Percentiles rank a stretch among this genome's conserved stretches.
These are phyloP conservation scores for Trypanosoma caninum DNA, from an alignment of 208 protist genomes.

Conservation along the genomic window DNA sequence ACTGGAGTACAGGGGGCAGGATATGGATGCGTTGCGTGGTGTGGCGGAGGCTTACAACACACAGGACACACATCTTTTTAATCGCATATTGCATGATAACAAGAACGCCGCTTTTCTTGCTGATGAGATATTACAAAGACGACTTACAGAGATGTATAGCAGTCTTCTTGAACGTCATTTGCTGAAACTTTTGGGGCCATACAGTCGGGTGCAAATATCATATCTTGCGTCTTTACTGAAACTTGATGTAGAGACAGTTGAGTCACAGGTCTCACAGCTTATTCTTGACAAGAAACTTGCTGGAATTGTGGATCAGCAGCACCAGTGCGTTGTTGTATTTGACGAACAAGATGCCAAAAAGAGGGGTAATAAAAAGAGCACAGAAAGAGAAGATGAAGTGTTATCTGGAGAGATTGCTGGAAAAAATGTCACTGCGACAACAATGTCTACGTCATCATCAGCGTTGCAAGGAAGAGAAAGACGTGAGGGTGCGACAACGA, in stretches of 20 bases:
- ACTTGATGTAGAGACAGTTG: conserved; percentile 72
- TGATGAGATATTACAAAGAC: conserved; percentile 90
- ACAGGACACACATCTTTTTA: conserved; percentile 94
- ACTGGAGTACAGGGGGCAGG: conserved; percentile 89
- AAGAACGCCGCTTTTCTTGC: conserved; percentile 52
- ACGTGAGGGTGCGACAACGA: conserved; percentile 27
- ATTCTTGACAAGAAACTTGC: conserved; percentile 98
- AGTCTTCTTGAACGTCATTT: conserved; percentile 96
- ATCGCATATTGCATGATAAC: conserved; percentile 60
- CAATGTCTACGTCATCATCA: conserved; percentile 20
- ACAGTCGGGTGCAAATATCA: conserved; percentile 94
- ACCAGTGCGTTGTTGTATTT: conserved; percentile 92
- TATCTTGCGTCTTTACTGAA: conserved; percentile 93
- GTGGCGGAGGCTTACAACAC: conserved; percentile 94
- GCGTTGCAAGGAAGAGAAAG: no score
- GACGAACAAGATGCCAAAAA: conserved; percentile 56
- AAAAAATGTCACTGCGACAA: neutral
- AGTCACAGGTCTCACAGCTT: conserved; percentile 95
- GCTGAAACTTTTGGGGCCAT: conserved; percentile 95
- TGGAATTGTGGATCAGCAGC: conserved; percentile 91
- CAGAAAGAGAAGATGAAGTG: conserved; percentile 23
- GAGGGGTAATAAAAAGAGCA: neutral
- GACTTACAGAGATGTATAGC: conserved; percentile 95
- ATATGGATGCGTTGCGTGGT: conserved; percentile 93
- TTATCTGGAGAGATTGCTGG: conserved; percentile 16